Base-by-base conservation (phyloP, 176 grass and related monocot species). In the Carex cristatella region DNA sequence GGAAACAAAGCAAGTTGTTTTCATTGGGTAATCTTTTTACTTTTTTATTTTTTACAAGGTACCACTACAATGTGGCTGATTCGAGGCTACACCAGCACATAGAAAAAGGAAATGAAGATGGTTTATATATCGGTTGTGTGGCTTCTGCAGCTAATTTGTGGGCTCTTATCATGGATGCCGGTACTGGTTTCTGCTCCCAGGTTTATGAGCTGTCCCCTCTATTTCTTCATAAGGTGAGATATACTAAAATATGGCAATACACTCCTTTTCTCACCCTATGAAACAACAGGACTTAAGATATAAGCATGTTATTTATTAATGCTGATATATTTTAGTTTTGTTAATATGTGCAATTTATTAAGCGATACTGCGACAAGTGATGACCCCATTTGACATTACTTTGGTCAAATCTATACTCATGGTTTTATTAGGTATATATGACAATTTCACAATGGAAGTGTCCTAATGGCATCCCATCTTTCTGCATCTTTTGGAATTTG, bases 31-130 rank as follows among this genome's bases (percentile, higher is more conserved):
- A 0, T 69, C 11, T 23, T 44, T 83, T 33, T 61, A 83, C 38
- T 13, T 86, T 86, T 31, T 87, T 81, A 8, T 60, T 28, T 87
- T 46, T 46, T 72, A n/a, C 46, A 82, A 97, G 94, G 69, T 94
- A 94, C 80, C 94, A 97, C 66, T 94, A 97, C 82, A 97, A 97
- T 87, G 94, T 97, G 78, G 87, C 90, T 3, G 92, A 97, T 88
- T 83, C 81, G 55, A 94, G 94, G 72, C 86, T 97, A 23, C 88
- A 90, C 32, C 90, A 97, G 76, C 94, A 97, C 90, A 89, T 97
- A 79, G 90, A 94, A 85, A 94, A 91, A 87, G 94, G 94, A 46
- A 94, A 90, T 79, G 92, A 88, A 86, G 94, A 97, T 90, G 92
- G 90, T 42, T 75, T 97, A 65, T 90, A 87, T 86, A 94, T 97